These are phyloP conservation scores for Prunus campanulata DNA, from an alignment of 306 rosid species.

Conservation along the genomic window DNA sequence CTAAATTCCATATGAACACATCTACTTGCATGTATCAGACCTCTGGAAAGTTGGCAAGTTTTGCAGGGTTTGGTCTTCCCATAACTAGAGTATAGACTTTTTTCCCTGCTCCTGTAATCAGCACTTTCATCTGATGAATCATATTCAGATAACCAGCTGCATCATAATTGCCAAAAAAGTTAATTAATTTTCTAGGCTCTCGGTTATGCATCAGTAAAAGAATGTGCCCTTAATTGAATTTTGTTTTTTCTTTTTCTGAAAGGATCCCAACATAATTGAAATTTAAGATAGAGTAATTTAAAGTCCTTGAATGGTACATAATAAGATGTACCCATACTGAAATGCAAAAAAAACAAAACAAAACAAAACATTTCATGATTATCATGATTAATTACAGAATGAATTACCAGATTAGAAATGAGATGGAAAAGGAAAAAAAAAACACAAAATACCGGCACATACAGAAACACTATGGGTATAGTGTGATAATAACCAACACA, in stretches of 20 bases:
- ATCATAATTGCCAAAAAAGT: slow-evolving; percentile 13
- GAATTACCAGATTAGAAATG: neutral
- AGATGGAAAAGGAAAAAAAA: neutral
- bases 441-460: neutral
- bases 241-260: too few relatives aligned
- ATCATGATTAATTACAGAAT: neutral
- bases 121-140: slow-evolving; percentile 80
- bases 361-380: neutral
- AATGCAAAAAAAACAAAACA: neutral
- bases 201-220: neutral
- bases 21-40: slow-evolving; percentile 21
- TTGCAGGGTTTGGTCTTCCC: slow-evolving; percentile 95
- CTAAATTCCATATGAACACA: neutral
- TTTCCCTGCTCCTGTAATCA: slow-evolving; percentile 74
- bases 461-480: neutral
- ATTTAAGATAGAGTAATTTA: neutral
- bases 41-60: slow-evolving; percentile 98
- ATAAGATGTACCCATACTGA: neutral
- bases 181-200: neutral
- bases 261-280: neutral
- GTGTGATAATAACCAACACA: neutral
- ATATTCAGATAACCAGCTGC: slow-evolving; percentile 87
- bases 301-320: neutral
- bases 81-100: slow-evolving; percentile 81
- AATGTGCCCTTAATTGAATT: neutral